A percentile compares a stretch with the other conserved stretches of the same genome.
These are phyloP conservation scores for Salvia hispanica DNA, from an alignment of 257 asterid genomes.

Conservation along the genomic window DNA sequence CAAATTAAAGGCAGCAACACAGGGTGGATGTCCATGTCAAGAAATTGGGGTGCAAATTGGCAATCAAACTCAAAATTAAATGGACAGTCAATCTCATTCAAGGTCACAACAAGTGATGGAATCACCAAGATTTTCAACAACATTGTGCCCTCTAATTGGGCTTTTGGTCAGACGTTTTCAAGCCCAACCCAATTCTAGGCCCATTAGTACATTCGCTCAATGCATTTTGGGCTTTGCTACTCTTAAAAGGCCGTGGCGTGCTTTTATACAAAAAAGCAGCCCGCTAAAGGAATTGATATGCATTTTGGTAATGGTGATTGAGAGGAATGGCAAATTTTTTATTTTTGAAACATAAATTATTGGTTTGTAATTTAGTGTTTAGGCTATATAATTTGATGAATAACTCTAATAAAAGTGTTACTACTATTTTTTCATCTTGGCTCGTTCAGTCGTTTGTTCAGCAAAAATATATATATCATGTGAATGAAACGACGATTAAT, in stretches of 20 bases:
- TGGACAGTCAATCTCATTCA: constrained; percentile 73
- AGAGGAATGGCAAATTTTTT: not conserved
- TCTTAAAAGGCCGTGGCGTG: constrained; percentile 70
- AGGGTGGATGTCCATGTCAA: constrained; percentile 74
- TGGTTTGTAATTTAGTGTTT: constrained; percentile 10
- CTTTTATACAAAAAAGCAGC: constrained; percentile 64
- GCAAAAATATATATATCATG: no score
- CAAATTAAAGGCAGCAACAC: constrained; percentile 74
- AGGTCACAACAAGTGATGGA: constrained; percentile 74
- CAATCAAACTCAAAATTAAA: constrained; percentile 64
- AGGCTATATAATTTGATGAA: not conserved
- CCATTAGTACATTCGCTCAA: not conserved
- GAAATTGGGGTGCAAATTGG: constrained; percentile 94
- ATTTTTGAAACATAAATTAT: not conserved
- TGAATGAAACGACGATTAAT: no score
- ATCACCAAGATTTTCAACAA: constrained; percentile 49
- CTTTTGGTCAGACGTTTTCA: constrained; percentile 72
- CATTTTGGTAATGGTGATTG: constrained; percentile 19
- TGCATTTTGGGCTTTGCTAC: constrained; percentile 29
- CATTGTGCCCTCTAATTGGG: constrained; percentile 68
- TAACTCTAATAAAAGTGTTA: not conserved
- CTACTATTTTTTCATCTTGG: not conserved
- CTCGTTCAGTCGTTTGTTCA: not conserved
- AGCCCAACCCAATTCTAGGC: constrained; percentile 54
- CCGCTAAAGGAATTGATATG: constrained; percentile 46